Evolutionary conservation across 2,329 filamentous ascomycete species (phyloP).

Genomic region (Xylariaceae sp.): DNA sequence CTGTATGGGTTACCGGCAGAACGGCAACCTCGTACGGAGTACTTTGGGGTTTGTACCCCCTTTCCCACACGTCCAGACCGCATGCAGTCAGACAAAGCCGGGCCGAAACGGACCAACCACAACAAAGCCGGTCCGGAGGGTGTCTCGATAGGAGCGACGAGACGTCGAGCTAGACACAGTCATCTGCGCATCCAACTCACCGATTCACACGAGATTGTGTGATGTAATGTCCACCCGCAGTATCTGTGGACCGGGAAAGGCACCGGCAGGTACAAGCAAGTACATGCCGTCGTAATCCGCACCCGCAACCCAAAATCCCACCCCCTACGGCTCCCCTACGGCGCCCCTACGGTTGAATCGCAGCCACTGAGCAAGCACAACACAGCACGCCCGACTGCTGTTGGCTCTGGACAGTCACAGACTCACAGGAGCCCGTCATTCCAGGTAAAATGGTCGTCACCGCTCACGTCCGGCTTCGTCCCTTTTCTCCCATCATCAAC

Average conservation of each 20-base stretch:
- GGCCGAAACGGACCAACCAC: no score
- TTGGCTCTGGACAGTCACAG: not conserved
- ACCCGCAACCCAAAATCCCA: no score
- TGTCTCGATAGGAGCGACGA: no score
- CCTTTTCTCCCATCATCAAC: conserved; percentile 44
- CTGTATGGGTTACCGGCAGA: no score
- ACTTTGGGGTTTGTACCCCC: no score
- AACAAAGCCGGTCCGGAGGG: no score
- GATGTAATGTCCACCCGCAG: not conserved
- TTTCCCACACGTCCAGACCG: no score
- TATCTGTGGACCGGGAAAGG: not conserved
- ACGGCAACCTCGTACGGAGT: no score
- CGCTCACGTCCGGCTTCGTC: conserved; percentile 35
- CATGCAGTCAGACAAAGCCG: no score
- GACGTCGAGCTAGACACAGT: no score
- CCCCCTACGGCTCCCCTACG: no score
- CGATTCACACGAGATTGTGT: not conserved
- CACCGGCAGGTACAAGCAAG: not conserved
- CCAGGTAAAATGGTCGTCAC: conserved; percentile 26
- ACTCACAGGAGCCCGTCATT: conserved; percentile 1
- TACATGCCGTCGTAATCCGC: not conserved
- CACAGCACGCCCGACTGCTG: conserved; percentile 11
- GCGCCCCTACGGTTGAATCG: not conserved
- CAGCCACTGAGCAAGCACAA: conserved; percentile 18
- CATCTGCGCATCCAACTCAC: not conserved